Percentiles rank a stretch among this genome's conserved stretches.
Evolutionary conservation across 164 flowering plant genomes (phyloP).

Genomic region (Taxillus chinensis): DNA sequence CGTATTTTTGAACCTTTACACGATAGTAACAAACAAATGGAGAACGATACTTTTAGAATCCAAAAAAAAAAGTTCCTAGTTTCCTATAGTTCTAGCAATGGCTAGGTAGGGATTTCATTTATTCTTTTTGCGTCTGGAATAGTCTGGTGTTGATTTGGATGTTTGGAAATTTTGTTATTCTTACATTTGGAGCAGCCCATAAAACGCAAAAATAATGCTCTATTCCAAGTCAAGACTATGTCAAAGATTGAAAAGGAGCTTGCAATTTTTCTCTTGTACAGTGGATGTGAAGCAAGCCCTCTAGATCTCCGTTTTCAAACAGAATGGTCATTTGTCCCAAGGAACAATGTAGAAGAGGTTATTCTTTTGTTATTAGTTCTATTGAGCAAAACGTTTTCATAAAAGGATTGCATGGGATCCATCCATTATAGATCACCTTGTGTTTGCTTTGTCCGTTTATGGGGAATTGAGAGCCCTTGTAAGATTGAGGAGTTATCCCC

Average conservation of each 20-base stretch:
- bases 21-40: too few relatives aligned
- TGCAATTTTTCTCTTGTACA: conserved; percentile 76
- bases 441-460: conserved; percentile 65
- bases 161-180: too few relatives aligned
- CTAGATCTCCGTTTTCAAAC: conserved; percentile 72
- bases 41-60: too few relatives aligned
- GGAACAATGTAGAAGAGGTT: conserved; percentile 87
- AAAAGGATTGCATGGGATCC: conserved; percentile 68
- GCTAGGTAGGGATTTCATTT: too few relatives aligned
- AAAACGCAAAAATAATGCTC: too few relatives aligned
- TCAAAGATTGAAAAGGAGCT: conserved; percentile 71
- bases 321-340: conserved; percentile 72
- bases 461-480: conserved; percentile 47
- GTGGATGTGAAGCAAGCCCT: conserved; percentile 73
- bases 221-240: too few relatives aligned
- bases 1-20: too few relatives aligned
- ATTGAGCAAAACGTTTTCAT: conserved; percentile 37
- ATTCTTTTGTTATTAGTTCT: conserved; percentile 60
- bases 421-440: conserved; percentile 66
- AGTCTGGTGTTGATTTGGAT: too few relatives aligned
- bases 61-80: too few relatives aligned
- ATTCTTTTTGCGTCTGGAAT: too few relatives aligned
- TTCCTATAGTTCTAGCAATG: too few relatives aligned
- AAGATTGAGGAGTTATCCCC: conserved; percentile 68
- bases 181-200: too few relatives aligned